Base-by-base conservation (phyloP, 2,329 filamentous ascomycete genomes). In the Pseudogymnoascus sp. region DNA sequence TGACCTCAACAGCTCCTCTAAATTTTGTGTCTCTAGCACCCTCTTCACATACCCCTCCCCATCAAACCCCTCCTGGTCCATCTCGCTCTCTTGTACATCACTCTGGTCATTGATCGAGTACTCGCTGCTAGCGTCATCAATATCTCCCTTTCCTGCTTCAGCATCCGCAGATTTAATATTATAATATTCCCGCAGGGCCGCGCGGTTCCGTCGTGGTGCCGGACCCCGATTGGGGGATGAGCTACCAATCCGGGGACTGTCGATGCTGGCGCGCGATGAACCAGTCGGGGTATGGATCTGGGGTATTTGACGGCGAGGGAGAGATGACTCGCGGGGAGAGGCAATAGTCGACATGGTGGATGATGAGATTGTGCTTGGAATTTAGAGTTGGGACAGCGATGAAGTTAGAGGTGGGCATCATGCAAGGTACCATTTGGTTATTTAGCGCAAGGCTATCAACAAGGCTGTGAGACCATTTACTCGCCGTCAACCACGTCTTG, bases 131-230 rank as follows among this genome's bases (percentile, higher is more conserved):
- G 62, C 63, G 37, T 67, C 65, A 52, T 63, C 62, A 19, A 66
- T 61, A 19, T 61, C 61, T 72, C 69, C 35, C 69, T 70, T 33
- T 71, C 71, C 58, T 67, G 69, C 8, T 68, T 57, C 41, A 70
- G 67, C 30, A 64, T 63, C 21, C 65, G 70, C 67, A 48, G 59
- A 34, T 63, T 85, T 86, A 57, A 97, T 81, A 70, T 94, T 94
- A 75, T 97, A 97, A 78, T 96, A 97, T 70, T 96, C 91, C 67
- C 94, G 88, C 18, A 97, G 81, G 5, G 92, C 92, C 60, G 88
- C 84, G 65, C 92, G 88, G 74, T 95, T 95, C 61, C 63, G 64
- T 65, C 60, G 64, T 63, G 64, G 61, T 59, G 65, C 61, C 41
- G 60, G 23, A 61, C 71, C 60, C 59, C 71, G 74, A 67, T 76